These are phyloP conservation scores for Neurospora crassa DNA, from an alignment of 2,329 filamentous ascomycete species.

Conservation along the genomic window DNA sequence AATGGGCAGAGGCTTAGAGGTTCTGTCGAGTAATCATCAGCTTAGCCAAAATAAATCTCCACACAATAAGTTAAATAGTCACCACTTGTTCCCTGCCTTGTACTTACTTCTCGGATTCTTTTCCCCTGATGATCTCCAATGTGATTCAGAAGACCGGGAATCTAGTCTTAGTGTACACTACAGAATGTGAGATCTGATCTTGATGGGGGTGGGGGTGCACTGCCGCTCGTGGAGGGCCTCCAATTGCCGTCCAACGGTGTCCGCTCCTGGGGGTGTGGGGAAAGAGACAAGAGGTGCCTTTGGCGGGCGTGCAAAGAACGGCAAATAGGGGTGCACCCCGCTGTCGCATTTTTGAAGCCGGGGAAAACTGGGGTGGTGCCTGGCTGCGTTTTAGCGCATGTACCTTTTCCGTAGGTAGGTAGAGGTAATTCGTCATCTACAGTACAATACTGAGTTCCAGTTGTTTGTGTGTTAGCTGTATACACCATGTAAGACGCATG, in stretches of 20 bases:
- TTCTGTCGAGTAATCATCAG: background rate
- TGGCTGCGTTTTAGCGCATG: background rate
- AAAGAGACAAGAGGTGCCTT: background rate
- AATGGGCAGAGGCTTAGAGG: background rate
- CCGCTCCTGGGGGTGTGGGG: background rate
- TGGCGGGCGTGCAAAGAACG: background rate
- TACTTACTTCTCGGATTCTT: no score
- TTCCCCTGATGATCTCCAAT: background rate
- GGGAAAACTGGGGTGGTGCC: background rate
- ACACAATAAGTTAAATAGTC: background rate
- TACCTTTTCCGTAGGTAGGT: background rate
- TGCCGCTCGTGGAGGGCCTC: background rate
- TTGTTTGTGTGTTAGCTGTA: no score
- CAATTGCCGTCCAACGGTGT: background rate
- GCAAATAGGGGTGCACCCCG: background rate
- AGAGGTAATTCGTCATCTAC: background rate
- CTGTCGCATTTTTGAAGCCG: no score
- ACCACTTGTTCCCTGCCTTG: background rate
- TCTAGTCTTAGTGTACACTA: background rate
- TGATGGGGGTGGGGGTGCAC: background rate
- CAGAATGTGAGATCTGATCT: background rate
- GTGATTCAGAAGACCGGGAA: background rate
- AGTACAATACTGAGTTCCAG: no score
- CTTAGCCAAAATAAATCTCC: background rate
- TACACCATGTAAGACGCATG: no score